A percentile compares a stretch with the other conserved stretches of the same genome.
Evolutionary conservation across 1,284 basidiomycete genomes (phyloP).

Genomic region (Marasmius oreades): DNA sequence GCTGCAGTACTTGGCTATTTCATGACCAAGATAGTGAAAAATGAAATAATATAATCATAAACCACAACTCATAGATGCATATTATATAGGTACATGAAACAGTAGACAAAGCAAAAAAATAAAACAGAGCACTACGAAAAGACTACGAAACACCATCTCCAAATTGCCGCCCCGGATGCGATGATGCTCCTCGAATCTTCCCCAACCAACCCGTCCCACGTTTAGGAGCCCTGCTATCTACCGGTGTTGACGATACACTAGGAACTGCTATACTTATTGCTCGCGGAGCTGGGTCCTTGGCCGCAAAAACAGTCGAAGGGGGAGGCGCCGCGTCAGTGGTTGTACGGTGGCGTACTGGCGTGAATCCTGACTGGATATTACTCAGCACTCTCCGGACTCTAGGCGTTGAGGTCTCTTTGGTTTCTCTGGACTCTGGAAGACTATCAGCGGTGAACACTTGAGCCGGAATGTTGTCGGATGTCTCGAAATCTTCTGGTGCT

Average conservation of each 20-base stretch:
- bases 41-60: too few species aligned
- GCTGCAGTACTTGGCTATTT: not conserved
- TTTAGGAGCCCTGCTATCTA: conserved; percentile 38
- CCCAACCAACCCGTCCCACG: conserved; percentile 50
- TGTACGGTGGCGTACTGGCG: conserved; percentile 54
- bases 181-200: conserved; percentile 49
- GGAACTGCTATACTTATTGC: conserved; percentile 17
- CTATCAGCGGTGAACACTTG: conserved; percentile 59
- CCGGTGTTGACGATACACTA: conserved; percentile 14
- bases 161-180: conserved; percentile 5
- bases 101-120: conserved; percentile 3
- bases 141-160: not conserved
- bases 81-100: not conserved
- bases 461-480: conserved; percentile 46
- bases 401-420: conserved; percentile 45
- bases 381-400: conserved; percentile 54
- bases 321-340: conserved; percentile 38
- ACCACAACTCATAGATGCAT: not conserved
- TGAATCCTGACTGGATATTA: conserved; percentile 63
- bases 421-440: conserved; percentile 33
- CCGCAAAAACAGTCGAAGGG: conserved; percentile 34
- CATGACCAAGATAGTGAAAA: too few species aligned
- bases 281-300: conserved; percentile 17
- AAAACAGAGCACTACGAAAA: not conserved
- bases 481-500: conserved; percentile 70